phyloP scores from a whole-genome alignment of 805 yeast species.

The Saitoella complicata region DNA sequence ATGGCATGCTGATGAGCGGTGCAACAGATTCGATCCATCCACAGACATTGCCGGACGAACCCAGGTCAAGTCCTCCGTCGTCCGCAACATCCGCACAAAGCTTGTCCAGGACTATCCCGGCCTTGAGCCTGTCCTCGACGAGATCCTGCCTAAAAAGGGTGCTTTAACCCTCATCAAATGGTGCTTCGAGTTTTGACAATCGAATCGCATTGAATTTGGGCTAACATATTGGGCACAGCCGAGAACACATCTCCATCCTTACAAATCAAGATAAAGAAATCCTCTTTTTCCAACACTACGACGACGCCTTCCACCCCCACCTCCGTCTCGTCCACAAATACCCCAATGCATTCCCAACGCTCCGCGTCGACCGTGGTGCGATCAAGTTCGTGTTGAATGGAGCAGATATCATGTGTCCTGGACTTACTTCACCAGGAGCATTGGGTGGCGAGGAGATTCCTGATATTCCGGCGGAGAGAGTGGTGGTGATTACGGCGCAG shows the following conservation, averaged over 20 bases:
- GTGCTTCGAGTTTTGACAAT: constrained; percentile 6
- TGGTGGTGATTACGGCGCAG: constrained; percentile 76
- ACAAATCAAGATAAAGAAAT: constrained; percentile 55
- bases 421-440: constrained; percentile 17
- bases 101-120: constrained; percentile 56
- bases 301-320: constrained; percentile 60
- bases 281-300: constrained; percentile 64
- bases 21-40: constrained; percentile 23
- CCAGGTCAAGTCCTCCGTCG: constrained; percentile 86
- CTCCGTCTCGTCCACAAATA: constrained; percentile 62
- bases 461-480: constrained; percentile 48
- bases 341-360: constrained; percentile 69
- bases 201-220: background rate
- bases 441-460: constrained; percentile 9
- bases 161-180: constrained; percentile 69
- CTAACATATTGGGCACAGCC: constrained; percentile 20
- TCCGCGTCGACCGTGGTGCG: constrained; percentile 90
- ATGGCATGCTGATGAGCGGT: too few relatives aligned
- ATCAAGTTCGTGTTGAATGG: constrained; percentile 90
- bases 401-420: constrained; percentile 14
- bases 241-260: constrained; percentile 66
- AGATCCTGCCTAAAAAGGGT: constrained; percentile 73
- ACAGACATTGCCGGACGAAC: constrained; percentile 84
- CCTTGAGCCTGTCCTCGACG: constrained; percentile 65
- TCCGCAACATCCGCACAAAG: constrained; percentile 66